A percentile compares a stretch with the other conserved stretches of the same genome.
Conservation (phyloP, 257 asterid species). For the Jacaranda copaia region DNA sequence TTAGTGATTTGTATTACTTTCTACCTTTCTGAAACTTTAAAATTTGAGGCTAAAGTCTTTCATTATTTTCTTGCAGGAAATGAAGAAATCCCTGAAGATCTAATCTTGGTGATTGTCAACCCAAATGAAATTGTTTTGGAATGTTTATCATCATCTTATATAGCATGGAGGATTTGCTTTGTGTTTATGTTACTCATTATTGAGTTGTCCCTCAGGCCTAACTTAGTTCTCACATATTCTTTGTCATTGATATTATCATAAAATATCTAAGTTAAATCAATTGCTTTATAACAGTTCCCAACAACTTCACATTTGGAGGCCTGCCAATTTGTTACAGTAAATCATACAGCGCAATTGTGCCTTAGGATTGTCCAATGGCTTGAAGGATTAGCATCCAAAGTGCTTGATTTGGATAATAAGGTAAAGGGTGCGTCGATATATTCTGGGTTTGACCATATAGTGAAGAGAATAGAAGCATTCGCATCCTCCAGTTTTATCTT, state of each 20-base stretch:
- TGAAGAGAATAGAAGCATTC: slow-evolving; percentile 19
- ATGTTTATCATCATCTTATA: slow-evolving; percentile 27
- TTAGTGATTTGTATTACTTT: slow-evolving; percentile 20
- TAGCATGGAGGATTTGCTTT: slow-evolving; percentile 33
- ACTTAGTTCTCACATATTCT: slow-evolving; percentile 27
- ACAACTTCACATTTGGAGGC: slow-evolving; percentile 95
- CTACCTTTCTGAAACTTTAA: slow-evolving; percentile 26
- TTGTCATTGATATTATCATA: slow-evolving; percentile 16
- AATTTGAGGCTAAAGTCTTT: slow-evolving; percentile 38
- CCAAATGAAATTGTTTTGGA: slow-evolving; percentile 20
- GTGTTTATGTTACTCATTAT: slow-evolving; percentile 29
- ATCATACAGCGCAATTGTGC: slow-evolving; percentile 89
- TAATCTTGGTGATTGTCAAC: slow-evolving; percentile 69
- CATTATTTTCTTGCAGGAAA: slow-evolving; percentile 65
- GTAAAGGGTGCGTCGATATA: slow-evolving; percentile 47
- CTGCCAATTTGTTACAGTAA: slow-evolving; percentile 72
- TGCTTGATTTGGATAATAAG: slow-evolving; percentile 91
- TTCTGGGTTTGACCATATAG: slow-evolving; percentile 32
- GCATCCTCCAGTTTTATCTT: neutral
- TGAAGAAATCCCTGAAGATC: slow-evolving; percentile 80
- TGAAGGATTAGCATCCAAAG: slow-evolving; percentile 94
- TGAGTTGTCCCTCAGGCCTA: slow-evolving; percentile 12
- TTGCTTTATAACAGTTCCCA: slow-evolving; percentile 71
- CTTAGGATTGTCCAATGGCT: slow-evolving; percentile 98
- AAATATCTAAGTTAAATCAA: slow-evolving; percentile 30